These are phyloP conservation scores for Rhynchosporium secalis DNA, from an alignment of 2,329 filamentous ascomycete genomes.

Conservation along the genomic window DNA sequence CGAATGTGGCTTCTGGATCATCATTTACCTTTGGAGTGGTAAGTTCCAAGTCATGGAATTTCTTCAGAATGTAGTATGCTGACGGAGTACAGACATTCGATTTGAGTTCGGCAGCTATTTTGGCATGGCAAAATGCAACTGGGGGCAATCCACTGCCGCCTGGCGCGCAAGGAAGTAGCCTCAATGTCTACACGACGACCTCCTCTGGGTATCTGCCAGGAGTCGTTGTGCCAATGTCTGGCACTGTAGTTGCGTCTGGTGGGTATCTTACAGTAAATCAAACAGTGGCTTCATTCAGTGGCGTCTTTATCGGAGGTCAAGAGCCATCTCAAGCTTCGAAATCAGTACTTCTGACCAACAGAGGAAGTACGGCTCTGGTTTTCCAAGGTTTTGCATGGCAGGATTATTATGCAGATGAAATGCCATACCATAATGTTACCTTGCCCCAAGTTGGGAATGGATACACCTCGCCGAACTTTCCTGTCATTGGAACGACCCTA, in stretches of 20 bases:
- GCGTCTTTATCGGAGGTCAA: conserved; percentile 11
- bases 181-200: conserved; percentile 11
- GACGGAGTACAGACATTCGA: conserved; percentile 3
- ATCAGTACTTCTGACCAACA: not conserved
- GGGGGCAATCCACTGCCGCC: conserved; percentile 7
- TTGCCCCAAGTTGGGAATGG: conserved; percentile 9
- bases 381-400: conserved; percentile 14
- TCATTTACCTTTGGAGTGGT: conserved; percentile 15
- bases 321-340: conserved; percentile 2
- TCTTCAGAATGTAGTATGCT: not conserved
- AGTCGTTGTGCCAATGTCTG: conserved; percentile 10
- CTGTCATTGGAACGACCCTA: conserved; percentile 1
- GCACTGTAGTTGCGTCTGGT: conserved; percentile 10
- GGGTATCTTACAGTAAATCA: conserved; percentile 13
- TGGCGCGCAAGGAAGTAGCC: conserved; percentile 9
- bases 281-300: conserved; percentile 10
- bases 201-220: conserved; percentile 8
- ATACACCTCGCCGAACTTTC: conserved; percentile 4
- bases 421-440: conserved; percentile 12
- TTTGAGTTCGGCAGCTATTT: conserved; percentile 6
- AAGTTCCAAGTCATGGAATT: not conserved
- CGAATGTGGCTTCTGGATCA: conserved; percentile 8
- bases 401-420: conserved; percentile 13
- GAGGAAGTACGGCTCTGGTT: conserved; percentile 1
- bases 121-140: conserved; percentile 12